Percentiles rank a stretch among this genome's conserved stretches.
Evolutionary conservation across 1,284 basidiomycete species (phyloP).

Genomic region (Cutaneotrichosporon arboriforme): DNA sequence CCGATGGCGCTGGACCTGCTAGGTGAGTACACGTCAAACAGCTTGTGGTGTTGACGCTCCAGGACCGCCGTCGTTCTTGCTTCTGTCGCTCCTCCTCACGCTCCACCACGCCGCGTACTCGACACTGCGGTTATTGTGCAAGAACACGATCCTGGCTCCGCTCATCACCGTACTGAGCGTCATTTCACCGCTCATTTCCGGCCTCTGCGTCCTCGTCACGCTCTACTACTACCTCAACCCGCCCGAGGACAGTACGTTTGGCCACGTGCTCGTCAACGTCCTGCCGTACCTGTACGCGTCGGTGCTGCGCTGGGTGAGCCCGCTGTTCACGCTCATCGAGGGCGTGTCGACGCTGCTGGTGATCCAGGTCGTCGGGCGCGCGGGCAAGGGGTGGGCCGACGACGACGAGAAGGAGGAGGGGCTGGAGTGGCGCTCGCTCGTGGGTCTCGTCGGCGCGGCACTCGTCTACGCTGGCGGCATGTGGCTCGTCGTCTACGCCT

Average conservation of each 20-base stretch:
- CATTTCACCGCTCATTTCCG: conserved; percentile 41
- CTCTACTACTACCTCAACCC: conserved; percentile 44
- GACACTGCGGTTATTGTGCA: conserved; percentile 42
- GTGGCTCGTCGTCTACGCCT: conserved; percentile 32
- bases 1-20: conserved; percentile 44
- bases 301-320: conserved; percentile 43
- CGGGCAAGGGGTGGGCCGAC: conserved; percentile 48
- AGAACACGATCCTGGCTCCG: conserved; percentile 43
- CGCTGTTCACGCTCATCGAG: conserved; percentile 48
- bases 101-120: conserved; percentile 45
- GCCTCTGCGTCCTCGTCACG: conserved; percentile 30
- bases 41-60: conserved; percentile 2
- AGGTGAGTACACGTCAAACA: conserved; percentile 23
- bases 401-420: conserved; percentile 46
- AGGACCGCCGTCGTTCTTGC: conserved; percentile 48
- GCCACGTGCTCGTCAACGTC: conserved; percentile 40
- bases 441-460: conserved; percentile 40
- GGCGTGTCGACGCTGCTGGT: conserved; percentile 45
- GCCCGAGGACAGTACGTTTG: conserved; percentile 4
- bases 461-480: conserved; percentile 44
- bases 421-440: conserved; percentile 47
- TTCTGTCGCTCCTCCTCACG: conserved; percentile 47
- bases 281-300: conserved; percentile 45
- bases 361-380: conserved; percentile 45
- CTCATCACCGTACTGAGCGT: conserved; percentile 42